A percentile compares a stretch with the other conserved stretches of the same genome.
Evolutionary conservation across 768 basidiomycete species (phyloP).

Genomic region (Mycena haematopus): DNA sequence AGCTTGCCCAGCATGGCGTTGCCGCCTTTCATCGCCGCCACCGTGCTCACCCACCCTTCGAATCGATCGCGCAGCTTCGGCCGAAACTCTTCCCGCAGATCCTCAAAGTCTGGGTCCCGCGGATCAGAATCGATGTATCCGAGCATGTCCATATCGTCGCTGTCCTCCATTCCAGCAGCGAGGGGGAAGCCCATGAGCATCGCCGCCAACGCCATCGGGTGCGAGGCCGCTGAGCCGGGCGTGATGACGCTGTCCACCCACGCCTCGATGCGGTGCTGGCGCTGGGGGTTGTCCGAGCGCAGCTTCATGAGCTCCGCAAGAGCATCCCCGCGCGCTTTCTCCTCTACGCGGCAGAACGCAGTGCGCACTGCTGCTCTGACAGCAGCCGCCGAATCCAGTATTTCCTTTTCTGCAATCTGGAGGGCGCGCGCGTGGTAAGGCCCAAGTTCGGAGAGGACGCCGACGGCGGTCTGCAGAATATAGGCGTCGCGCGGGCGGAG

Average conservation of each 20-base stretch:
- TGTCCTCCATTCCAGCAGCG: constrained; percentile 43
- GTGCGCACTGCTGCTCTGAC: constrained; percentile 51
- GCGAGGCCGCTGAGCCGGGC: constrained; percentile 41
- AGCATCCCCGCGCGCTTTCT: constrained; percentile 46
- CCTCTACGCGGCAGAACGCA: constrained; percentile 56
- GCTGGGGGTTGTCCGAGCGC: constrained; percentile 41
- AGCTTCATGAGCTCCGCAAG: constrained; percentile 55
- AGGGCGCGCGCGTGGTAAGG: constrained; percentile 42
- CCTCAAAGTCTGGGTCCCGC: constrained; percentile 62
- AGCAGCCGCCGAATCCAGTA: constrained; percentile 50
- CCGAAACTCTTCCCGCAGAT: constrained; percentile 64
- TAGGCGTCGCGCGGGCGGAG: constrained; percentile 65
- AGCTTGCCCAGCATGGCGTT: constrained; percentile 43
- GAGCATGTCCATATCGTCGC: constrained; percentile 51
- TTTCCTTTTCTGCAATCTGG: constrained; percentile 57
- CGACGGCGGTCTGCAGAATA: constrained; percentile 52
- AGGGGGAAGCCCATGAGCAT: constrained; percentile 66
- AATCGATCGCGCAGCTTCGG: constrained; percentile 64
- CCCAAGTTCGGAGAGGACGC: constrained; percentile 40
- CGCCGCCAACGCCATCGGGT: constrained; percentile 68
- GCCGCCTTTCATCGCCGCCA: constrained; percentile 47
- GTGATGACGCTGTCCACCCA: constrained; percentile 61
- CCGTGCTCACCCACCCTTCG: constrained; percentile 59
- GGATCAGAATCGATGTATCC: constrained; percentile 59
- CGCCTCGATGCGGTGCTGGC: constrained; percentile 53